A percentile compares a stretch with the other conserved stretches of the same genome.
Conservation (phyloP, 345 rosid genomes). For the Pistacia vera region DNA sequence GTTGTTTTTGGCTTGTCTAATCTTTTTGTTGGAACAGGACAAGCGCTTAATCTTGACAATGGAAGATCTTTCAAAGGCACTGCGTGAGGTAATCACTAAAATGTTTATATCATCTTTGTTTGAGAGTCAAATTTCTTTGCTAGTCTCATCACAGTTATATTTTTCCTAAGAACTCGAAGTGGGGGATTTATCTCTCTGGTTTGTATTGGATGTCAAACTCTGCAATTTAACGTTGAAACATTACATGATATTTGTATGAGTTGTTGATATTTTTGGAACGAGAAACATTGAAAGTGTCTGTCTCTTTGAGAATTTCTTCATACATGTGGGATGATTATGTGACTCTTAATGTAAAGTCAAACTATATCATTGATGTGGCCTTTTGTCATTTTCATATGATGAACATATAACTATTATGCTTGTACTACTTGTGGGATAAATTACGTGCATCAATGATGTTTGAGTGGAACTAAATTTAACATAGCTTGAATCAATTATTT, state of each 20-base stretch:
- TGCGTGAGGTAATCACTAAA: conserved; percentile 62
- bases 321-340: not conserved
- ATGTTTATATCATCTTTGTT: not conserved
- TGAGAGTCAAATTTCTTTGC: not conserved
- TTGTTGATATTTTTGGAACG: not conserved
- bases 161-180: not conserved
- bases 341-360: not conserved
- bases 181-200: not conserved
- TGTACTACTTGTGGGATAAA: not conserved
- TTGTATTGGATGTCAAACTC: not conserved
- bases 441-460: no score
- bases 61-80: conserved; percentile 93
- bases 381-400: no score
- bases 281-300: no score
- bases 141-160: not conserved
- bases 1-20: conserved; percentile 9
- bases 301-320: not conserved
- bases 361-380: not conserved
- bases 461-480: no score
- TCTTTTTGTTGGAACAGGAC: conserved; percentile 54
- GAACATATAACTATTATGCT: not conserved
- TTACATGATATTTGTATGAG: not conserved
- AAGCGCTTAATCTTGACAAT: conserved; percentile 84
- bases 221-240: not conserved
- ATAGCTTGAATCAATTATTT: no score